Conservation (phyloP, 345 rosid species). For the Dipteronia dyeriana region DNA sequence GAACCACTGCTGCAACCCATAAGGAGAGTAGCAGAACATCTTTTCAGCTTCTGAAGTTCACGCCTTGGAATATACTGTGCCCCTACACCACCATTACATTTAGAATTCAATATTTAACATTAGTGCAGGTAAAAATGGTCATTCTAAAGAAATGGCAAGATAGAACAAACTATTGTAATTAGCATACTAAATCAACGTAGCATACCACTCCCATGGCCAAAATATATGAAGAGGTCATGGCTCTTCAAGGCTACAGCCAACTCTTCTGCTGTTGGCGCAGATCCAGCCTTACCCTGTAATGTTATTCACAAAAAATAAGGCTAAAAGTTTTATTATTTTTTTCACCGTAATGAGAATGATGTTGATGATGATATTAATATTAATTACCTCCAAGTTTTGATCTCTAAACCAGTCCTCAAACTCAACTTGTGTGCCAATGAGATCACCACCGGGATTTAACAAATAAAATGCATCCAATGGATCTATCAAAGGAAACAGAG, state of each 20-base stretch:
- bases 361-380: not conserved
- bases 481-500: constrained; percentile 73
- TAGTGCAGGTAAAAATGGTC: constrained; percentile 18
- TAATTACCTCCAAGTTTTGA: constrained; percentile 74
- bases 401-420: constrained; percentile 87
- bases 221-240: constrained; percentile 86
- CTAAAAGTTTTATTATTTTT: not conserved
- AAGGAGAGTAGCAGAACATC: constrained; percentile 76
- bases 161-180: not conserved
- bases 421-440: constrained; percentile 53
- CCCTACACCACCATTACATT: constrained; percentile 42
- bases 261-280: constrained; percentile 68
- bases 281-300: constrained; percentile 84
- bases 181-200: not conserved
- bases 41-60: constrained; percentile 71
- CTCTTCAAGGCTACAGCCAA: constrained; percentile 65
- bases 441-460: constrained; percentile 90
- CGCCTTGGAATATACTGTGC: constrained; percentile 66
- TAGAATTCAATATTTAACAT: constrained; percentile 9
- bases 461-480: constrained; percentile 87
- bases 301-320: not conserved
- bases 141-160: constrained; percentile 3
- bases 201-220: constrained; percentile 97
- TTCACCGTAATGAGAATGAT: too few species aligned
- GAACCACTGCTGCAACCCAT: constrained; percentile 99